Base-by-base conservation (phyloP, 2,329 filamentous ascomycete genomes). In the Juglanconis sp. region DNA sequence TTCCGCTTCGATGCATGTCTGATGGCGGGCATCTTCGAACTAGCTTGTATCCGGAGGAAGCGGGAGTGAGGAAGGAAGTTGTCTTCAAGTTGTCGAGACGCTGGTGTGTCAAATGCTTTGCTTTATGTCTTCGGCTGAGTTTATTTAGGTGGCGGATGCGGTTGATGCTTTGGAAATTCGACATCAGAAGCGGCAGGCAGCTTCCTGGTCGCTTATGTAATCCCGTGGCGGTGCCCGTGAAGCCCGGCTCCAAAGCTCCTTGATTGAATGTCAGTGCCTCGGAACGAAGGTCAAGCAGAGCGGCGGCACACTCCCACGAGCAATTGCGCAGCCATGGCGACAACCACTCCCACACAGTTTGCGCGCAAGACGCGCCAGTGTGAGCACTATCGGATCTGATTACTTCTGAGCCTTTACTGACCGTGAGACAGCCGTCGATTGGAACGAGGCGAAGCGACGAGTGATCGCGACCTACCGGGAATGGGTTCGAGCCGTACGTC, bases 401-500 rank as follows among this genome's bases (percentile, higher is more conserved):
- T 10, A 13, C 40, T 51, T 46, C n/a, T 9, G 15, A 13, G 9
- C 32, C 36, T 11, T 56, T 65, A 64, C 79, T 84, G 70, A 81
- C 69, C 35, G 7, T 32, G 48, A 30, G 60, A 72, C 74, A 97
- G 94, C 94, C 74, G 81, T 86, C 79, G 96, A 89, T 82, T 96
- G 91, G 92, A 73, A 78, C 69, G 92, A 98, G 82, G 94, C 94
- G 70, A 91, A 90, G 79, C 83, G 81, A 74, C 87, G 94, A 82
- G 95, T 97, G 66, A 78, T 97, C 69, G 86, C 87, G 73, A 89
- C 91, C 69, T 99, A 99, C 81, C 86, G 95, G 75, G 89, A 94
- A 81, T 99, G 95, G 95, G 86, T 98, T 70, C 88, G 95, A 82
- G 88, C 92, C 77, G 95, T 99, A 89, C 74, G 93, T 88, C 67